Percentiles rank a stretch among this genome's conserved stretches.
These are phyloP conservation scores for Cladosporium sp. DNA, from an alignment of 2,329 filamentous ascomycete species.

Conservation along the genomic window DNA sequence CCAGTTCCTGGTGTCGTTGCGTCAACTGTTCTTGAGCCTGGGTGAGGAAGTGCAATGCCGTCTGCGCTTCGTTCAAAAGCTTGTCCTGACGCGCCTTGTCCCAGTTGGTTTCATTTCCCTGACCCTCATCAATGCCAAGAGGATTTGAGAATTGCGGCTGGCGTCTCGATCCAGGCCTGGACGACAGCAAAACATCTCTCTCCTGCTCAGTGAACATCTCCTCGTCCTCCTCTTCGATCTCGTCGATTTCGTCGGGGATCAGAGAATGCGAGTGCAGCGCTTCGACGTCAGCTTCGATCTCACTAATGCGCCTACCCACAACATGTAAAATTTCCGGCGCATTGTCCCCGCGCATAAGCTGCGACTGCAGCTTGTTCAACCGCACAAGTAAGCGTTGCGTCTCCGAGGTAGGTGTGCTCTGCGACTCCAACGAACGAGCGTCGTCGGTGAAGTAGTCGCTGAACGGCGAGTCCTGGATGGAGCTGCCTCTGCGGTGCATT, in stretches of 20 bases:
- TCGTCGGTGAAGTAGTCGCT: conserved; percentile 40
- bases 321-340: conserved; percentile 20
- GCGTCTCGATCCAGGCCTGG: background rate
- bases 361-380: conserved; percentile 33
- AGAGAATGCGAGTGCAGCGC: conserved; percentile 26
- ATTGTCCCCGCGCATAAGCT: conserved; percentile 29
- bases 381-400: conserved; percentile 32
- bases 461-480: conserved; percentile 35
- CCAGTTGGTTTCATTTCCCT: background rate
- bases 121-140: background rate
- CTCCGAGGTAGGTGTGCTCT: conserved; percentile 22
- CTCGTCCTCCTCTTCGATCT: conserved; percentile 17
- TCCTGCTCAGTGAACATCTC: conserved; percentile 30
- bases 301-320: conserved; percentile 26
- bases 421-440: conserved; percentile 24
- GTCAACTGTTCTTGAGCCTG: conserved; percentile 29
- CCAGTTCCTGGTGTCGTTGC: conserved; percentile 30
- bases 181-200: conserved; percentile 13
- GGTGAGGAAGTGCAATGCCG: conserved; percentile 27
- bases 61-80: conserved; percentile 22
- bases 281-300: conserved; percentile 30
- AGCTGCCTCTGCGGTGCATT: conserved; percentile 16
- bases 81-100: background rate
- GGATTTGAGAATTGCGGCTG: background rate
- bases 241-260: conserved; percentile 24